Base-by-base conservation (phyloP, 164 flowering plant genomes). In the Liquidambar formosana region DNA sequence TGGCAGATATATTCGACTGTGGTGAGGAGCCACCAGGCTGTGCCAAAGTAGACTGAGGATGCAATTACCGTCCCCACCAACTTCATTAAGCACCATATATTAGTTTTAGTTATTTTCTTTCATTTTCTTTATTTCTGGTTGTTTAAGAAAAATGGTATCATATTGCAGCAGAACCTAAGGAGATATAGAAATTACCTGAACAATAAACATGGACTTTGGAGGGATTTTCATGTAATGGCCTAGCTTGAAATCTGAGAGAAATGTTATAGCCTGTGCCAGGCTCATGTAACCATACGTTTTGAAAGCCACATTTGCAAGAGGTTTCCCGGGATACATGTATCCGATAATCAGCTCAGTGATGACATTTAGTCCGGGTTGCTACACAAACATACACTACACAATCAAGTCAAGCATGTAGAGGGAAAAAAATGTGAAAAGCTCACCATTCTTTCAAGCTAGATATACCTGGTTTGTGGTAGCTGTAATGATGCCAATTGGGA, bases 221-320 rank as follows among this genome's bases (percentile, higher is more conserved):
- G 93, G 96, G 46, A 90, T 85, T 71, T 88, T 88, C 96, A 88
- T 88, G 78, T 87, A 87, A 63, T 87, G 91, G 1, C 90, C 96
- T 0, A 88, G 77, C 73, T 90, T 90, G 82, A 90, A 90, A 63
- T 87, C 93, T 9, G 53, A 8, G 0, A 90, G 77, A 47, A 88
- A 86, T 48, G 48, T 73, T 19, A 84, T 63, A 1, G 93, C 85
- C n/a, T 85, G 89, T 3, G 75, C 15, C 83, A 84, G 77, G 76
- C 89, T 88, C 26, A 82, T 71, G 45, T 70, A 72, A 15, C 90
- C 89, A 61, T 87, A 90, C 2, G 83, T 82, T 74, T 88, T 86
- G 84, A 88, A 90, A 25, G 83, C 71, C 41, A 84, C 78, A 68
- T 84, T 88, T 0, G 91, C 91, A 14, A 84, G 77, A 12, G 91